A percentile compares a stretch with the other conserved stretches of the same genome.
These are phyloP conservation scores for Cucurbita ficifolia DNA, from an alignment of 306 rosid genomes.

Conservation along the genomic window DNA sequence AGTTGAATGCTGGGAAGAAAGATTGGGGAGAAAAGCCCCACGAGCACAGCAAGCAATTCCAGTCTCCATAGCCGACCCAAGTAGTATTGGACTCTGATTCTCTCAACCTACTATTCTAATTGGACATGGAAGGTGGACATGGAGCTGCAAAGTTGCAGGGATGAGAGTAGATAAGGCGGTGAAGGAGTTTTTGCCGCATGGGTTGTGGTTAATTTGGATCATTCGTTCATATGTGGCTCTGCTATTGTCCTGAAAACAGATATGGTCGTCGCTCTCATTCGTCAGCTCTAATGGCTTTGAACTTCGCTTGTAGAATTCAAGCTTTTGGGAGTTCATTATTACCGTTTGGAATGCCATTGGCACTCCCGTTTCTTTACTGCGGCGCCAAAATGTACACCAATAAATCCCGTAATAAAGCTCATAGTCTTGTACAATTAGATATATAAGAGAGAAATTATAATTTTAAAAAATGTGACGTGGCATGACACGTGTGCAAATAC, in stretches of 20 bases:
- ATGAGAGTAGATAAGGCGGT: constrained; percentile 45
- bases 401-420: too few relatives aligned
- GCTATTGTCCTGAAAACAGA: constrained; percentile 27
- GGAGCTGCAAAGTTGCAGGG: constrained; percentile 10
- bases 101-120: constrained; percentile 7
- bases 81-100: not conserved
- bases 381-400: not conserved
- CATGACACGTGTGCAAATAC: too few relatives aligned
- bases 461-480: too few relatives aligned
- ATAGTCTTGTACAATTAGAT: too few relatives aligned
- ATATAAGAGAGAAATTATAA: too few relatives aligned
- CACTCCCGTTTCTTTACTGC: not conserved
- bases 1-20: constrained; percentile 41
- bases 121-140: not conserved
- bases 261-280: constrained; percentile 23
- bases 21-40: constrained; percentile 39
- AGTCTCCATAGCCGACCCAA: constrained; percentile 41
- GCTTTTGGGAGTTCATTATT: not conserved
- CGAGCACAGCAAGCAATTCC: constrained; percentile 54
- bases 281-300: constrained; percentile 5
- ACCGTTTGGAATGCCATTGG: not conserved
- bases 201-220: constrained; percentile 23
- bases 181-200: constrained; percentile 29
- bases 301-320: not conserved
- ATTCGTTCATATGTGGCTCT: constrained; percentile 54